Evolutionary conservation across 495 filamentous ascomycete species (phyloP).

Genomic region (Gamarada debralockiae): DNA sequence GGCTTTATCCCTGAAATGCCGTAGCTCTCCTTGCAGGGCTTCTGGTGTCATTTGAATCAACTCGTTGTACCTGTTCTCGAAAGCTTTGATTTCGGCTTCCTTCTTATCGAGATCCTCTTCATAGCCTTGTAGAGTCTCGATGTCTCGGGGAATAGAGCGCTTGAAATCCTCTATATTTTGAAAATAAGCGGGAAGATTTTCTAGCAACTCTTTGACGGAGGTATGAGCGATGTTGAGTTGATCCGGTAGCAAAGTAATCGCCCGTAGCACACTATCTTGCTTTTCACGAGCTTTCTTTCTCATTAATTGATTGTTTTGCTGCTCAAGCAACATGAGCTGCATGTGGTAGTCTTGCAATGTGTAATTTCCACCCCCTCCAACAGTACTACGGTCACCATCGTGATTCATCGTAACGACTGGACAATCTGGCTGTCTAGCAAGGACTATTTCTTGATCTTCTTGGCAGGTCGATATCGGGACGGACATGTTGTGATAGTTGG

Average conservation of each 20-base stretch:
- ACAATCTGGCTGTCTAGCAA: not conserved
- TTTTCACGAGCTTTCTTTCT: slow-evolving; percentile 79
- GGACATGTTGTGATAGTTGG: not conserved
- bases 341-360: slow-evolving; percentile 97
- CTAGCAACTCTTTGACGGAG: not conserved
- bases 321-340: slow-evolving; percentile 95
- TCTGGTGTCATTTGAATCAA: slow-evolving; percentile 1
- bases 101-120: not conserved
- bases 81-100: slow-evolving; percentile 1
- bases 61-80: not conserved
- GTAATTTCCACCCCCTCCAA: slow-evolving; percentile 66
- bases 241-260: not conserved
- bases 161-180: not conserved
- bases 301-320: slow-evolving; percentile 95
- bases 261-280: slow-evolving; percentile 62
- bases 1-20: not conserved
- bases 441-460: not conserved
- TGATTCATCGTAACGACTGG: not conserved
- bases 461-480: not conserved
- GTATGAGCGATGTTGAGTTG: not conserved
- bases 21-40: not conserved
- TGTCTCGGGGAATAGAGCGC: not conserved
- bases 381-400: not conserved
- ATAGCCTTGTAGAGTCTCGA: not conserved
- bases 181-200: not conserved